Evolutionary conservation across 2,329 filamentous ascomycete genomes (phyloP).

Genomic region (Cordyceps militaris): DNA sequence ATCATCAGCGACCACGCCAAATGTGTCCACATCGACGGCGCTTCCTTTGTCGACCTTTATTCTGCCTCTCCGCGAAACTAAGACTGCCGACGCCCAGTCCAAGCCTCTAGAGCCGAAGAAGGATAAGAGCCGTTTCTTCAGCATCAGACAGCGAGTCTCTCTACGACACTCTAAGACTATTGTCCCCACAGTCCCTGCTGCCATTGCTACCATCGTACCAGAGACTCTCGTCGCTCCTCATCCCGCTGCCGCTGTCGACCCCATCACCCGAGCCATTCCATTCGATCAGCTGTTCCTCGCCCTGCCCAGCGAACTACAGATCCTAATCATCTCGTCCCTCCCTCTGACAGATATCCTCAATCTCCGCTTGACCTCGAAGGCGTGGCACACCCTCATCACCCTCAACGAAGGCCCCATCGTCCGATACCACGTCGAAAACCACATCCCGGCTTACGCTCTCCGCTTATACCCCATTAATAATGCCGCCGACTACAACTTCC

Average conservation of each 20-base stretch:
- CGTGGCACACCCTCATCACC: conserved; percentile 53
- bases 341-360: conserved; percentile 55
- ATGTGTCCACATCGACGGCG: conserved; percentile 18
- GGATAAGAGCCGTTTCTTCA: conserved; percentile 37
- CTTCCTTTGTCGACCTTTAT: conserved; percentile 38
- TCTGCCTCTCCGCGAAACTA: conserved; percentile 40
- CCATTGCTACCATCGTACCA: conserved; percentile 14
- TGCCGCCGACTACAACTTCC: conserved; percentile 43
- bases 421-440: conserved; percentile 52
- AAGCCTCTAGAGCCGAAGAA: conserved; percentile 28
- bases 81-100: conserved; percentile 25
- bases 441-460: conserved; percentile 53
- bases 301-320: conserved; percentile 55
- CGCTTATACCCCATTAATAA: conserved; percentile 51
- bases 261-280: conserved; percentile 28
- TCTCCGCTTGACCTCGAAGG: conserved; percentile 50
- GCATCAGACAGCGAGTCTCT: conserved; percentile 33
- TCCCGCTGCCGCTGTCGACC: background rate
- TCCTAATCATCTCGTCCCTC: conserved; percentile 53
- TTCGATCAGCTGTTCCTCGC: conserved; percentile 52
- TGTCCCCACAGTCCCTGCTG: conserved; percentile 9
- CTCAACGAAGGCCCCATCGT: conserved; percentile 55
- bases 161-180: conserved; percentile 28
- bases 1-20: conserved; percentile 19
- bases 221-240: background rate